Base-by-base conservation (phyloP, 2,329 filamentous ascomycete species). In the Paecilomyces variotii region DNA sequence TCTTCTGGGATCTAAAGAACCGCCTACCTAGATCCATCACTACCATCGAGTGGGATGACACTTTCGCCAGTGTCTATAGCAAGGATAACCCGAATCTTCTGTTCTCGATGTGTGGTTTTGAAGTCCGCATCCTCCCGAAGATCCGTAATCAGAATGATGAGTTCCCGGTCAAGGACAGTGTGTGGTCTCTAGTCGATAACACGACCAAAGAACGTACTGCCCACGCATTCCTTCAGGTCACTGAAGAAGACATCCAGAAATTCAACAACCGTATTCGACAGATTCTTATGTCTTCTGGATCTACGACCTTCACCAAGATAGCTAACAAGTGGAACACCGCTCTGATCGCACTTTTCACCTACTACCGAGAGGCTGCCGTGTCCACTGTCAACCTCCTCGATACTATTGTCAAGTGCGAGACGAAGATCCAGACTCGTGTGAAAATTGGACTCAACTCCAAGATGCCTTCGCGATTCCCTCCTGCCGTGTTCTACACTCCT, bases 261-360 rank as follows among this genome's bases (percentile, higher is more conserved):
- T 99, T 99, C 82, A 99, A 99, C 77, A 99, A 99, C 74, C 87
- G 95, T 50, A 99, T 99, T 70, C 87, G 94, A 60, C 94, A 99
- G 70, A 99, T 99, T 71, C 82, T 99, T 58, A 99, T 99, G 94
- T 97, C 93, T 10, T 97, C 94, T 59, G 95, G 94, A n/a, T 96
- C 91, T 4, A 99, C 94, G 0, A 99, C 94, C 0, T 99, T 99
- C 78, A 99, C 94, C 53, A 99, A 99, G 83, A 99, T 99, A 70
- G 94, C 95, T 53, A 99, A 99, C 78, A 99, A 99, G 78, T 99
- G 95, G 94, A 99, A 99, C 76, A 99, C 94, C 0, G 94, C 91
- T 1, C 77, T 99, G 65, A 99, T 99, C 68, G 92, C 94, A 0
- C 83, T 99, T 27, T 99, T 99, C 78, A 97, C 94, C 0, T 99